A percentile compares a stretch with the other conserved stretches of the same genome.
Evolutionary conservation across 2,329 filamentous ascomycete genomes (phyloP).

Genomic region (Nigrospora sphaerica): DNA sequence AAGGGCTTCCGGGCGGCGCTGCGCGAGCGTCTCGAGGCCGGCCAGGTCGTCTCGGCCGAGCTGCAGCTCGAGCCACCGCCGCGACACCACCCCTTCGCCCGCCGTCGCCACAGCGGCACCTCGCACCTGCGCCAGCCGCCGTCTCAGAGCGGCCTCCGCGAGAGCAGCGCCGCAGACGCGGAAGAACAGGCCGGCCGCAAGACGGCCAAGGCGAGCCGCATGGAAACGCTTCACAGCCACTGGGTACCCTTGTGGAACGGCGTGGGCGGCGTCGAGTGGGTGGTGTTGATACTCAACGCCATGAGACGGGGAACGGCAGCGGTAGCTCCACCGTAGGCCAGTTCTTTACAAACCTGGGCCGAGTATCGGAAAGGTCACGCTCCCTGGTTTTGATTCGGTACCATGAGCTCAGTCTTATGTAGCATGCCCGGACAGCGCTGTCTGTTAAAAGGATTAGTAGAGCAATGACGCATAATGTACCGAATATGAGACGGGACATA

Average conservation of each 20-base stretch:
- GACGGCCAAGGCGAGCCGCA: constrained; percentile 12
- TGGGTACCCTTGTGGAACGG: constrained; percentile 28
- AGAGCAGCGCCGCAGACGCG: background rate
- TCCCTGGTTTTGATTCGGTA: too few species aligned
- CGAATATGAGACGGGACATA: too few species aligned
- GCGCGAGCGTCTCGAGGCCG: constrained; percentile 19
- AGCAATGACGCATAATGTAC: too few species aligned
- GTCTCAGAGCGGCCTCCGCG: background rate
- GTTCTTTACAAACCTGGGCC: too few species aligned
- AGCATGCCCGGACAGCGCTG: too few species aligned
- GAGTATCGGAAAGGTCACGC: too few species aligned
- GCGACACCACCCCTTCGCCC: background rate
- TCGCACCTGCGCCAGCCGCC: background rate
- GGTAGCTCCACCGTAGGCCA: too few species aligned
- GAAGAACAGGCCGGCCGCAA: background rate
- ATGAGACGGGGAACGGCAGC: too few species aligned
- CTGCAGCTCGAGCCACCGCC: constrained; percentile 7
- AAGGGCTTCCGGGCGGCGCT: constrained; percentile 38
- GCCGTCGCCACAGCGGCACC: background rate
- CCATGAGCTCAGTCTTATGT: too few species aligned
- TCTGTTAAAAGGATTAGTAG: too few species aligned
- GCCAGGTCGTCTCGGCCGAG: constrained; percentile 19
- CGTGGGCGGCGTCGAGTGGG: constrained; percentile 22
- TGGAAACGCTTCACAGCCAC: constrained; percentile 18
- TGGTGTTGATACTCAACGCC: constrained; percentile 21